Base-by-base conservation (phyloP, 2,329 filamentous ascomycete genomes). In the Hymenoscyphus linearis region DNA sequence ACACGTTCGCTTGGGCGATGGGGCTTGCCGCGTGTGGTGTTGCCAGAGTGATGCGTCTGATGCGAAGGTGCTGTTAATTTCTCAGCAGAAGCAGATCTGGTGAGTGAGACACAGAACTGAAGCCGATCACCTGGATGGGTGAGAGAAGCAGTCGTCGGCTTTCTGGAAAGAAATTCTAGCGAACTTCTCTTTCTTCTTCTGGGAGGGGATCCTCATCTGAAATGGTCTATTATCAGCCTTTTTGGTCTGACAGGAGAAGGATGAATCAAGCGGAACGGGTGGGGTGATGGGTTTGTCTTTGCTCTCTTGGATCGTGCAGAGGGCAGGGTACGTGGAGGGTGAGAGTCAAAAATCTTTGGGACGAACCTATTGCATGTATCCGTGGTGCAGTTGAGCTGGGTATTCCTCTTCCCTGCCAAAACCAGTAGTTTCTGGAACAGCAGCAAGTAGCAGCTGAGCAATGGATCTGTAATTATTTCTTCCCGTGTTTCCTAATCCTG, bases 311-410 rank as follows among this genome's bases (percentile, higher is more conserved):
- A 63, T 64, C 62, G 54, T 66, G 63, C 64, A 68, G 66, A 62
- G 63, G 65, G 59, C 62, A 64, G 67, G 67, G 44, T 50, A 50
- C 22, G 44, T 22, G 44, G 18, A 50, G 18, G 44, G 44, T 22
- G 44, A 18, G 22, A 22, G 18, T 13, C 9, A 50, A 50, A 50
- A 22, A 22, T 22, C 22, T 71, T 72, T 71, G 67, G 70, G 65
- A 73, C 68, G 69, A 74, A 74, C 73, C 69, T 73, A 67, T 74
- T 65, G 72, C 70, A 68, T 63, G 68, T 58, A 71, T 58, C 71
- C 71, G 72, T 67, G 64, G 60, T 69, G 69, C 68, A 69, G 69
- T 50, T 50, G 44, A 50, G 44, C 44, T 50, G 57, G 64, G 62
- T 62, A 62, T 66, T 60, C 64, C 62, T 66, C 64, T 58, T 65